Evolutionary conservation across 2,329 filamentous ascomycete genomes (phyloP), one percentile per base, ranked within the genome.

Genomic region (Incumbomyces lentus): DNA sequence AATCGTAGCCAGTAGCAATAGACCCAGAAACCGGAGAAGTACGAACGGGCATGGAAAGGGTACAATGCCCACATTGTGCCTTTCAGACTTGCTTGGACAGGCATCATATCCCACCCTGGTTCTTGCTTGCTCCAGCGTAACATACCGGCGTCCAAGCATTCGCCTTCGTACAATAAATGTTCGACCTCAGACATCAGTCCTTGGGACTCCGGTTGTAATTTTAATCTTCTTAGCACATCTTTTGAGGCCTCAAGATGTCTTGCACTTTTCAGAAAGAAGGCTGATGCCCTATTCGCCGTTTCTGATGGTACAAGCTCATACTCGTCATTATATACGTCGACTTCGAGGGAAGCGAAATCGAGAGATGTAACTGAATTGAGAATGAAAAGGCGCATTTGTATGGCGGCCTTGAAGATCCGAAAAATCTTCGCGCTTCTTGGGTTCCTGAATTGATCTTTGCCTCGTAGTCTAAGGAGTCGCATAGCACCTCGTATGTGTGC

Each of bases 311-410:
- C 50, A 30, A 56, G 53, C 38, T 56, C 54, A 32, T 56, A 44
- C 30, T 53, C 52, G 10, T 56, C 54, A 26, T 53, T 49, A 40
- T 52, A 56, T 29, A 56, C 41, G 22, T 56, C 54, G 18, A 53
- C 45, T 22, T 54, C 54, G 6, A 54, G 48, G 29, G 52, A 48
- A 30, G 50, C 49, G 35, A 56, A 56, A 29, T 56, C 54, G 16
- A 47, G 48, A n/a, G 46, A 51, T 12, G 43, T 51, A 31, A 55
- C 49, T 3, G 54, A 52, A 39, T 50, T 54, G 19, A 56, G 44
- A 13, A 52, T 51, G 41, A 56, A 56, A 4, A 56, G 50, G 11
- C 54, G 45, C 52, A 56, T 52, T 49, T 56, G 54, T 38, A 56
- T 56, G 11, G 54, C 54, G 12, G 54, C 54, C 39, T 55, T 56